A percentile compares a stretch with the other conserved stretches of the same genome.
Evolutionary conservation across 257 asterid genomes (phyloP).

Genomic region (Haberlea rhodopensis): DNA sequence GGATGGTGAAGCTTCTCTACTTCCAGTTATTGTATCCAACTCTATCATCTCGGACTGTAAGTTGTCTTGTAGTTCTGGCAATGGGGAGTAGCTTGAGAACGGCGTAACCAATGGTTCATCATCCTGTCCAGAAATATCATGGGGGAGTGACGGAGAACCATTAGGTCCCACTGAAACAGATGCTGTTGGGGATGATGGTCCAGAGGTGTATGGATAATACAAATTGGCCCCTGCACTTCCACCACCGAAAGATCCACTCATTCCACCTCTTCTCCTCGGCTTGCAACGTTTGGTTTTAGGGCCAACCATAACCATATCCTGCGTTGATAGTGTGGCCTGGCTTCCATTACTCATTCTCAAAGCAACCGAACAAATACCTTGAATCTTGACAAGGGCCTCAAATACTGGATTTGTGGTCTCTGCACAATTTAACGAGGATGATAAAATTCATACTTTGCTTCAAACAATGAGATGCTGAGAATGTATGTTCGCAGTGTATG

Average conservation of each 20-base stretch:
- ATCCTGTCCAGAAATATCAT: constrained; percentile 40
- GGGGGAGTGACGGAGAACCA: constrained; percentile 36
- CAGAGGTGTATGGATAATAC: constrained; percentile 34
- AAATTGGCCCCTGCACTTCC: constrained; percentile 27
- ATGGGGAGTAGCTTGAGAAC: constrained; percentile 38
- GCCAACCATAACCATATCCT: constrained; percentile 37
- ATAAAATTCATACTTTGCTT: not conserved
- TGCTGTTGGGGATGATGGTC: constrained; percentile 44
- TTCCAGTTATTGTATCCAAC: constrained; percentile 55
- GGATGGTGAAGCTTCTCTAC: constrained; percentile 59
- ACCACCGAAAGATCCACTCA: constrained; percentile 36
- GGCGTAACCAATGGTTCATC: constrained; percentile 40
- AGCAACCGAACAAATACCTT: constrained; percentile 45
- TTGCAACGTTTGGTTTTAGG: constrained; percentile 52
- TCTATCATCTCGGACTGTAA: constrained; percentile 63
- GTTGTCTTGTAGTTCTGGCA: constrained; percentile 47
- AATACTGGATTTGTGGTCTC: constrained; percentile 35
- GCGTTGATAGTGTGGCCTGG: constrained; percentile 28
- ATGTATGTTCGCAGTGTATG: constrained; percentile 5
- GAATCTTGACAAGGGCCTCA: constrained; percentile 56
- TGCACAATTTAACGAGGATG: constrained; percentile 30
- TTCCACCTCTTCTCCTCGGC: constrained; percentile 54
- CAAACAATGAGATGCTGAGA: constrained; percentile 12
- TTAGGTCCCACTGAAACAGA: constrained; percentile 41
- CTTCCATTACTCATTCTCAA: constrained; percentile 39